Conservation (phyloP, 1,284 basidiomycete species). For the Boletus sp. region DNA sequence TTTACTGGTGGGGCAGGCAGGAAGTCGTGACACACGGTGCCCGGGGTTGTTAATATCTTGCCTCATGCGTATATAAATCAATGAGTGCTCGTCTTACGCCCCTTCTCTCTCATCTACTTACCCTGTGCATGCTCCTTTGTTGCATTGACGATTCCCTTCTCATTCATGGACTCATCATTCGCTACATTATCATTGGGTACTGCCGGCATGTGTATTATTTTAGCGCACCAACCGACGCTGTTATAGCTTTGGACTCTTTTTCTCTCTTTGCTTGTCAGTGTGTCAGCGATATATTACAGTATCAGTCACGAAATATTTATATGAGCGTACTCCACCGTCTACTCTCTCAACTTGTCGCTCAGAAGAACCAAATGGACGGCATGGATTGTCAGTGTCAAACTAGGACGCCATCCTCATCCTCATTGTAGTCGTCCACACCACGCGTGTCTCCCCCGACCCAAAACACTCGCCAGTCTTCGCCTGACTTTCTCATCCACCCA, state of each 20-base stretch:
- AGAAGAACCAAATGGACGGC: background rate
- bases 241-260: constrained; percentile 21
- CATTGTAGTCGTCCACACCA: constrained; percentile 26
- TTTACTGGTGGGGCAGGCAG: constrained; percentile 41
- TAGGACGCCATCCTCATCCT: constrained; percentile 36
- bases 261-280: constrained; percentile 13
- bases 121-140: constrained; percentile 23
- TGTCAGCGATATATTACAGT: constrained; percentile 24
- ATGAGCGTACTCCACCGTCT: constrained; percentile 13
- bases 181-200: constrained; percentile 30
- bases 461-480: constrained; percentile 74
- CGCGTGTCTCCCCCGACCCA: constrained; percentile 68
- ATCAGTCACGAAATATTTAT: constrained; percentile 24
- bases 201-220: constrained; percentile 35
- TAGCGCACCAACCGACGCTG: constrained; percentile 28
- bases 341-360: background rate
- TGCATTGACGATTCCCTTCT: constrained; percentile 23
- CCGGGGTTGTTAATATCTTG: constrained; percentile 19
- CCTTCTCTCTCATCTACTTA: background rate
- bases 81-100: constrained; percentile 4
- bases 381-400: constrained; percentile 18
- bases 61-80: constrained; percentile 20
- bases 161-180: constrained; percentile 21
- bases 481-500: constrained; percentile 70
- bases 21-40: constrained; percentile 22